Conservation (phyloP, 2,329 filamentous ascomycete species). For the Aspergillus candidus region DNA sequence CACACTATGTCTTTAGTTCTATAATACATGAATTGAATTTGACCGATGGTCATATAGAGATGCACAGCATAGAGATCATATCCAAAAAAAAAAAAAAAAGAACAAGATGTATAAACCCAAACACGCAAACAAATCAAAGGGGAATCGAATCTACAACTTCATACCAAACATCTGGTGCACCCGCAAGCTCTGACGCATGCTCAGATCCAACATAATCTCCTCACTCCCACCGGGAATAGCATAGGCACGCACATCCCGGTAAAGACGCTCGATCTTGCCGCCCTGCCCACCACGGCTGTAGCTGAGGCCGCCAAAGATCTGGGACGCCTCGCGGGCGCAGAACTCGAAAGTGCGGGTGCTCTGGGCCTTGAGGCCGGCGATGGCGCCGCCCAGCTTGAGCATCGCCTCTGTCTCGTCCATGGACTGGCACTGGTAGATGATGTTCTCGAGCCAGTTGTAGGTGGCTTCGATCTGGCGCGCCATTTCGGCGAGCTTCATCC, state of each 20-base stretch:
- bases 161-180: slow-evolving; percentile 90
- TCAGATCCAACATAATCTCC: slow-evolving; percentile 98
- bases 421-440: slow-evolving; percentile 85
- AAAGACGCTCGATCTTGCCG: slow-evolving; percentile 88
- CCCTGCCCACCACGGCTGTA: slow-evolving; percentile 93
- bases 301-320: slow-evolving; percentile 93
- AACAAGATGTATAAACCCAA: background rate
- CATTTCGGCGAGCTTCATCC: slow-evolving; percentile 97
- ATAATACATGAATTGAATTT: slow-evolving; percentile 6
- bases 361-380: slow-evolving; percentile 90
- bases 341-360: slow-evolving; percentile 93
- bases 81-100: slow-evolving; percentile 7
- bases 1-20: background rate
- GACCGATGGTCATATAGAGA: too few relatives aligned
- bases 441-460: slow-evolving; percentile 94
- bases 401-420: slow-evolving; percentile 96
- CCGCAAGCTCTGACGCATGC: slow-evolving; percentile 81
- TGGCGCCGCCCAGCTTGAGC: slow-evolving; percentile 89
- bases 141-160: slow-evolving; percentile 64
- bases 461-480: slow-evolving; percentile 93
- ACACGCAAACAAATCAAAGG: background rate
- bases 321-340: slow-evolving; percentile 89
- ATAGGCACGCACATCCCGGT: slow-evolving; percentile 91
- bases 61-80: background rate
- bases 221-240: slow-evolving; percentile 93